Evolutionary conservation across 352 stramenopile species (phyloP).

Genomic region (Pythium plurisporium): DNA sequence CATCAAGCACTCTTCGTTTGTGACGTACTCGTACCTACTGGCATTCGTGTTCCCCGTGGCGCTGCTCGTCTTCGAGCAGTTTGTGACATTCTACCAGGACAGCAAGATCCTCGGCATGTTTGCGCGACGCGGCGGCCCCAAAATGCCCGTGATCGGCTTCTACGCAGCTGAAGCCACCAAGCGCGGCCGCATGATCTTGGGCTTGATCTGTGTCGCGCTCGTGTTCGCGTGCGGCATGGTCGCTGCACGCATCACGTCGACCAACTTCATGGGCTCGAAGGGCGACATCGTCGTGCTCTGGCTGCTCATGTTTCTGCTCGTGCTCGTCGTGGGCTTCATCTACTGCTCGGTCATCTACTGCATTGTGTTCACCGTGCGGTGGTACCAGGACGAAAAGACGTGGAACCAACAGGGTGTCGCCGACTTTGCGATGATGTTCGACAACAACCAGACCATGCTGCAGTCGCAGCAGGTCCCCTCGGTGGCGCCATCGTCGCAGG

Average conservation of each 20-base stretch:
- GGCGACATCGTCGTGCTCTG: constrained; percentile 35
- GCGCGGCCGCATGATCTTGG: constrained; percentile 34
- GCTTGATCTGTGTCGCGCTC: constrained; percentile 27
- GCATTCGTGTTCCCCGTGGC: constrained; percentile 32
- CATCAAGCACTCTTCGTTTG: constrained; percentile 32
- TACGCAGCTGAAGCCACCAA: constrained; percentile 33
- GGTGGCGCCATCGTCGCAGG: background rate
- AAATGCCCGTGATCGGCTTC: constrained; percentile 26
- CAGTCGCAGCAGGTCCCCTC: background rate
- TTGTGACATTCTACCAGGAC: constrained; percentile 64
- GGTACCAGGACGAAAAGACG: constrained; percentile 25
- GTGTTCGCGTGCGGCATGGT: constrained; percentile 36
- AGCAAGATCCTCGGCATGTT: constrained; percentile 42
- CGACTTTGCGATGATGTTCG: constrained; percentile 18
- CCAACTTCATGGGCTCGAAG: constrained; percentile 35
- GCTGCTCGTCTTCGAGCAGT: constrained; percentile 39
- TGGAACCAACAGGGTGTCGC: constrained; percentile 3
- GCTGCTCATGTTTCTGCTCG: constrained; percentile 41
- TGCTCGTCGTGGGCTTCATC: constrained; percentile 36
- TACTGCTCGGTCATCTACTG: constrained; percentile 37
- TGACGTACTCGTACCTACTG: constrained; percentile 38
- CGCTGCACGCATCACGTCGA: constrained; percentile 28
- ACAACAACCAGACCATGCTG: constrained; percentile 6
- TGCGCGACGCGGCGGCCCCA: constrained; percentile 28
- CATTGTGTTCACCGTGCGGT: constrained; percentile 41